Evolutionary conservation across 1,284 basidiomycete species (phyloP), one percentile per base, ranked within the genome.

Genomic region (Exobasidium cylindrosporum): DNA sequence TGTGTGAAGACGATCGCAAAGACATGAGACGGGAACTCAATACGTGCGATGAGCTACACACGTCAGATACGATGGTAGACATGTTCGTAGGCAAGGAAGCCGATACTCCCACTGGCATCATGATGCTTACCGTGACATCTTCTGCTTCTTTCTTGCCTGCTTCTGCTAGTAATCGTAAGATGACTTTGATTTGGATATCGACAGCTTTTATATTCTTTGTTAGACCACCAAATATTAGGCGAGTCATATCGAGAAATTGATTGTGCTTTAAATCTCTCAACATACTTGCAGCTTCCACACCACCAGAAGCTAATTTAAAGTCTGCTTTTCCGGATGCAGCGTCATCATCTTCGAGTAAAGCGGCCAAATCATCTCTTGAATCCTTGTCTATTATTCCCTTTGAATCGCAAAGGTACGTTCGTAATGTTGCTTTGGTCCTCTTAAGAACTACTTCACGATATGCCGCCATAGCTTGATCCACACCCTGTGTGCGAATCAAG

Each of bases 1-100:
- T 84, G 76, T 96, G 91, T 63, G 89, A 87, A 83, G 35, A 21
- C 1, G 66, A 57, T 17, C 95, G 87, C 3, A 87, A 83, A 49
- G 86, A 84, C 31, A 97, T 82, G 30, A 95, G 84, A 74, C 89
- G 90, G 5, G 91, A 89, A 0, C 86, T 86, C 26, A 90, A 85
- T 6, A 87, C 85, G 78, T 95, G 93, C 6, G 91, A 87, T 5
- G 93, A 84, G 74, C 96, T 92, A 45, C 90, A 87, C 0, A 87
- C 86, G 0, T 90, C 88, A 1, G 87, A 86, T 32, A 97, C 83
- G 32, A 89, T 86, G 65, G 94, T 92, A 2, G 84, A 80, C 21
- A 88, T 66, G 13, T 82, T 78, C 6, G 83, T 80, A 58, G 72
- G 76, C 13, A 88, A 67, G 10, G 83, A 79, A 2, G 83, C 79